Percentiles rank a stretch among this genome's conserved stretches.
phyloP scores from a whole-genome alignment of 1,139 yeast genomes.

The Yamadazyma mexicana region DNA sequence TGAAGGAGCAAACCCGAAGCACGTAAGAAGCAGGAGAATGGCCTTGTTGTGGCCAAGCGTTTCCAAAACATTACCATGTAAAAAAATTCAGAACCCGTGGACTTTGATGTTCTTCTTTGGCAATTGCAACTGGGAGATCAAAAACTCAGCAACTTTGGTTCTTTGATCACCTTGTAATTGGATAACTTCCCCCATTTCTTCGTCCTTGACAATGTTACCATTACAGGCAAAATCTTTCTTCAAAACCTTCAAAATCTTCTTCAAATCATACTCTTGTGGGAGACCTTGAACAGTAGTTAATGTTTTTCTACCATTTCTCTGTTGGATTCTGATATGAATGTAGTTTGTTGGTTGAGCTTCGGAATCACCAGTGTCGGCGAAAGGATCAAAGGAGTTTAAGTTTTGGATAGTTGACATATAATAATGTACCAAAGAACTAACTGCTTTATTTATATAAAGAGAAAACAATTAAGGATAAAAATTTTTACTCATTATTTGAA shows the following conservation, averaged over 20 bases:
- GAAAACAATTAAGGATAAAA: not conserved
- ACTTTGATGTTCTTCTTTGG: conserved; percentile 97
- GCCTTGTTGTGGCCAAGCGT: no score
- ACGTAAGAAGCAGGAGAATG: no score
- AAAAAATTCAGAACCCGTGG: conserved; percentile 99
- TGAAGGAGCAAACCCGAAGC: not conserved
- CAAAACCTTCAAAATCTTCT: conserved; percentile 88
- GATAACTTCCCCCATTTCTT: conserved; percentile 93
- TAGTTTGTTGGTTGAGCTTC: conserved; percentile 94
- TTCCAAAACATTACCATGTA: not conserved
- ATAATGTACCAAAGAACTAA: conserved; percentile 2
- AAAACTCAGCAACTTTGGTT: conserved; percentile 91
- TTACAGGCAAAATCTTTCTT: conserved; percentile 99
- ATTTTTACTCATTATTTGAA: not conserved
- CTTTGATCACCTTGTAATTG: conserved; percentile 99
- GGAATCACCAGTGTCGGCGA: conserved; percentile 99
- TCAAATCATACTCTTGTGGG: conserved; percentile 91
- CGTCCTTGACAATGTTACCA: conserved; percentile 97
- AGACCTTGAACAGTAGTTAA: conserved; percentile 98
- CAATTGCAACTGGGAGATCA: conserved; percentile 81
- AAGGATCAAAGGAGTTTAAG: conserved; percentile 97
- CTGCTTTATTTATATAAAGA: not conserved
- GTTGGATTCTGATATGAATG: conserved; percentile 98
- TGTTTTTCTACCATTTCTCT: conserved; percentile 99
- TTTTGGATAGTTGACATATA: conserved; percentile 92